These are phyloP conservation scores for Syncephalastrum sp. DNA, from an alignment of 371 early-diverging fungal genomes.

Conservation along the genomic window DNA sequence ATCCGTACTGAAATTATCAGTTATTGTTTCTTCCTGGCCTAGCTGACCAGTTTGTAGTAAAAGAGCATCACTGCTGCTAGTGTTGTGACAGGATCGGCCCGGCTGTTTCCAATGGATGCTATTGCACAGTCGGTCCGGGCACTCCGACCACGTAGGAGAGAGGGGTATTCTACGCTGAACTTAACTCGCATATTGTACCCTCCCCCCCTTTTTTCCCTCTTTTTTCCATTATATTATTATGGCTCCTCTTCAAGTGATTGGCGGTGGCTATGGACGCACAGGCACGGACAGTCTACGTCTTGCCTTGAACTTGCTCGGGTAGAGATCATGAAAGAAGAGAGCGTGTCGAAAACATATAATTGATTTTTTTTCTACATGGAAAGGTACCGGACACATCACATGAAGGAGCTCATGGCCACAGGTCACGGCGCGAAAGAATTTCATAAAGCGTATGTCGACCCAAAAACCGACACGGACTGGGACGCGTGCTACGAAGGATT, in stretches of 20 bases:
- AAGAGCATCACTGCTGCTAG: too few species aligned
- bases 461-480: constrained; percentile 9
- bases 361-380: not conserved
- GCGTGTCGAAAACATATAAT: not conserved
- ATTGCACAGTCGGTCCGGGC: too few species aligned
- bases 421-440: constrained; percentile 15
- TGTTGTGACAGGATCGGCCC: too few species aligned
- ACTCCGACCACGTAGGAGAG: too few species aligned
- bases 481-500: constrained; percentile 14
- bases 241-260: constrained; percentile 11
- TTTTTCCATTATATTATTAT: not conserved
- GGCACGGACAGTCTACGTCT: constrained; percentile 7
- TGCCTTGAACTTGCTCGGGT: constrained; percentile 12
- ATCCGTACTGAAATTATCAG: too few species aligned
- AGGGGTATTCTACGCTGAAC: too few species aligned
- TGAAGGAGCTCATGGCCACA: constrained; percentile 8
- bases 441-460: constrained; percentile 16
- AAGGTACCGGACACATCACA: constrained; percentile 18
- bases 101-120: too few species aligned
- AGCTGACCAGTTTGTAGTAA: too few species aligned
- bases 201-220: too few species aligned
- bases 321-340: not conserved
- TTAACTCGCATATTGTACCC: too few species aligned
- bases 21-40: too few species aligned
- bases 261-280: constrained; percentile 14